Evolutionary conservation across 2,329 filamentous ascomycete species (phyloP), one percentile per base, ranked within the genome.

Genomic region (Orbilia quercus): DNA sequence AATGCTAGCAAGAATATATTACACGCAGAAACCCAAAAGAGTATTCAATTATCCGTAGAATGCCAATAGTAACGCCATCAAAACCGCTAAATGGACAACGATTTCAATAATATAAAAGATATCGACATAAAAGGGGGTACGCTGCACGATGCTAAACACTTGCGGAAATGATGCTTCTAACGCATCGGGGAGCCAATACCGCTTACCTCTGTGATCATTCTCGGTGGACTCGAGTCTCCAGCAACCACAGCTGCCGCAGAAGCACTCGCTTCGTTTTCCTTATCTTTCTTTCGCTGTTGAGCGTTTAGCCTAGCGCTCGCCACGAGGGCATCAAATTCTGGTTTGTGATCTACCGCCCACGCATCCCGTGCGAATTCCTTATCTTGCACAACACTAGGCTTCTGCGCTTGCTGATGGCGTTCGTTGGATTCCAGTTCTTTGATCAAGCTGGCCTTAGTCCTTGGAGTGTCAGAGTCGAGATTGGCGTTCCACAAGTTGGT

Each of bases 401-500:
- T 74, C 75, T 81, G 44, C 80, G 81, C 11, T 80, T 77, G 18
- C 75, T 96, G 88, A 0, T 90, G 94, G 47, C 88, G 85, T 80
- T 99, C 95, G 94, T 95, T 98, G 0, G 86, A 81, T 20, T 94
- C 90, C 11, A 99, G 80, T 72, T 98, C 94, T 12, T 86, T 87
- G 14, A 96, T 81, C 2, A 99, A 81, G 66, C 95, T 89, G 5
- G 82, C 79, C 75, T 91, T 91, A 9, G 84, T 84, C 79, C 90
- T 90, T 0, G 92, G 92, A 1, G 83, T 83, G 36, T 86, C 86
- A 1, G 93, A 90, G 80, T 99, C 95, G 81, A 92, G 96, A 79
- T 99, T 99, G 9, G 96, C 91, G 80, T 99, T 99, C 90, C 92
- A 97, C 16, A 99, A 82, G 38, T 95, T 97, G 57, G 95, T 85